Percentiles rank a stretch among this genome's conserved stretches.
These are phyloP conservation scores for Fraxinus greggii DNA, from an alignment of 305 asterid genomes.

Conservation along the genomic window DNA sequence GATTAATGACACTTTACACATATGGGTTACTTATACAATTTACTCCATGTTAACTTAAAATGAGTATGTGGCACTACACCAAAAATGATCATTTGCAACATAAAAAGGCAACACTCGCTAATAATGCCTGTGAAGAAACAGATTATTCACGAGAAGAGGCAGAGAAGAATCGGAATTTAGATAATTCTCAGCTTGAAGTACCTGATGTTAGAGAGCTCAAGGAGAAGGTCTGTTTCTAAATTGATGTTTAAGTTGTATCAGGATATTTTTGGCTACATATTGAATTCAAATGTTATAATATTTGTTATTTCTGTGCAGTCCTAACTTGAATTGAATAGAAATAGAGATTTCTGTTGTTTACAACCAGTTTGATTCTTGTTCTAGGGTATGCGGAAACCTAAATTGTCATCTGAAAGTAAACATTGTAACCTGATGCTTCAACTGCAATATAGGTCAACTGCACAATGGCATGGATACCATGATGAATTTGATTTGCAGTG, in stretches of 20 bases:
- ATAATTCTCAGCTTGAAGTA: constrained; percentile 26
- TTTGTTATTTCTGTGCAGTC: background rate
- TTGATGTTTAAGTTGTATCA: background rate
- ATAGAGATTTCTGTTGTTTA: background rate
- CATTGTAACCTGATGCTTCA: background rate
- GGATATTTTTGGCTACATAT: background rate
- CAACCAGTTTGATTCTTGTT: background rate
- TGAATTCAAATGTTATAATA: background rate
- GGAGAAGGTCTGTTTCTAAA: constrained; percentile 48
- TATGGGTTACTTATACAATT: too few species aligned
- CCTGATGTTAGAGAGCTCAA: constrained; percentile 43
- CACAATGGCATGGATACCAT: background rate
- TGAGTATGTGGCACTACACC: too few species aligned
- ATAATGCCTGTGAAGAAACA: constrained; percentile 24
- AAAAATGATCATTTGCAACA: too few species aligned
- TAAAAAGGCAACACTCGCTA: too few species aligned
- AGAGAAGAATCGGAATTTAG: constrained; percentile 33
- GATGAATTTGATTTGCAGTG: background rate
- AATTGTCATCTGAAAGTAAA: background rate
- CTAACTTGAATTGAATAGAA: background rate
- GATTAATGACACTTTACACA: too few species aligned
- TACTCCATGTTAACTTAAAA: too few species aligned
- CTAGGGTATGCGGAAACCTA: background rate
- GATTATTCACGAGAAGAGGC: constrained; percentile 32
- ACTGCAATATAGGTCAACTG: background rate